Base-by-base conservation (phyloP, 179 eudicot species). In the Corrigiola litoralis region DNA sequence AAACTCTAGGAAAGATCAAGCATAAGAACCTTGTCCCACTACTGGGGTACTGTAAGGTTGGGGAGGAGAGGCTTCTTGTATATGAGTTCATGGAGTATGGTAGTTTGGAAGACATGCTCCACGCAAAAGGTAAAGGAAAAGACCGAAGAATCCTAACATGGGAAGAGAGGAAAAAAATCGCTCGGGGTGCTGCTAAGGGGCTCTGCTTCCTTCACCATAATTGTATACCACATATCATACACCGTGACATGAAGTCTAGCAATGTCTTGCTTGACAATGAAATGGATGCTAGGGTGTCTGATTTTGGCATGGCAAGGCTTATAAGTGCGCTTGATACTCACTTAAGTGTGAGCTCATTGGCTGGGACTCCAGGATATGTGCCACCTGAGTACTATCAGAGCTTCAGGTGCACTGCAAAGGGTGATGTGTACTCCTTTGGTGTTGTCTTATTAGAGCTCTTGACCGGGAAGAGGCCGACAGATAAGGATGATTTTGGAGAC, bases 331-430 rank as follows among this genome's bases (percentile, higher is more conserved):
- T 94, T 0, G 99, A 94, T 70, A 94, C 99, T 24, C 99, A 94
- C 69, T 72, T 94, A 6, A 94, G 99, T 49, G 99, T 94, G 33
- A 94, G 99, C 76, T 86, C 99, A 14, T 76, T 94, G 7, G 99
- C 99, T 0, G 99, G 99, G 2, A 94, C 99, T 5, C 99, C 99
- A 2, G 99, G 99, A 7, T 94, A 94, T 32, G 99, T 94, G 2
- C 99, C 99, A 2, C 99, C 99, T 0, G 99, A 94, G 84, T 94
- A 90, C 76, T 94, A 94, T 63, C 99, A 94, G 65, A 94, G 99
- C 75, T 94, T 94, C 64, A 55, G 99, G 29, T 94, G 99, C 87
- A 90, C 97, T 3, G 82, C 97, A 20, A 94, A 86, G 70, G 99
- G 99, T 0, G 99, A 94, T 36, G 99, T 94, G 6, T 94, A 94